These are phyloP conservation scores for Starmerella ratchasimensis DNA, from an alignment of 805 yeast species.

Conservation along the genomic window DNA sequence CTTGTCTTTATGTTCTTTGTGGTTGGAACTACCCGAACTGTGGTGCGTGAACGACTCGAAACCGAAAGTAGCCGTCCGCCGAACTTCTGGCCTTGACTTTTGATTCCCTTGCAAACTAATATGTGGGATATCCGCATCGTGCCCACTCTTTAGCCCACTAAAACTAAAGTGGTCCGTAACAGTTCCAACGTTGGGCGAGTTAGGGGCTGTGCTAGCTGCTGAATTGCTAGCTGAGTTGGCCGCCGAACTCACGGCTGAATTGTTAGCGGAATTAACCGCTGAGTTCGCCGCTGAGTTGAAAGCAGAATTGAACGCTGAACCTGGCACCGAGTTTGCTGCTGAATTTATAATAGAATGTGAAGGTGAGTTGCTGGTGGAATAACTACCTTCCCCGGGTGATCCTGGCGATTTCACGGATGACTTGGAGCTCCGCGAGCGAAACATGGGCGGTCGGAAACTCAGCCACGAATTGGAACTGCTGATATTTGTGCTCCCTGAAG, in stretches of 20 bases:
- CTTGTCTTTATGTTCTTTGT: constrained; percentile 8
- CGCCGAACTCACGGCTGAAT: constrained; percentile 1
- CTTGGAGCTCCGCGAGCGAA: constrained; percentile 11
- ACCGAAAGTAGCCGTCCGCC: constrained; percentile 9
- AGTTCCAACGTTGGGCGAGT: constrained; percentile 3
- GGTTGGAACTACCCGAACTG: no score
- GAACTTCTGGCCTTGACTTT: constrained; percentile 13
- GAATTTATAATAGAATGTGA: background rate
- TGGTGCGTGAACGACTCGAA: constrained; percentile 4
- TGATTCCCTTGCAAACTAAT: no score
- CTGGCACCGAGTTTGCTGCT: no score
- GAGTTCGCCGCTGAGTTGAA: constrained; percentile 2
- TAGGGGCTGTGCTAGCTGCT: constrained; percentile 2
- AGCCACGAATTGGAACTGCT: constrained; percentile 4
- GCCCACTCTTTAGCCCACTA: no score
- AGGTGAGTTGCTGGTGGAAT: constrained; percentile 2
- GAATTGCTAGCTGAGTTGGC: background rate
- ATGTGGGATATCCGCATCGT: background rate
- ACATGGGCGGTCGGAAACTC: constrained; percentile 9
- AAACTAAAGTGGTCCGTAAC: no score
- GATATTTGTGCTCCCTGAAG: no score
- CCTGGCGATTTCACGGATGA: constrained; percentile 1
- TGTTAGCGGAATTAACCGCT: background rate
- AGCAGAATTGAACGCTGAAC: background rate
- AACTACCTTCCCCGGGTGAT: constrained; percentile 1